Base-by-base conservation (phyloP, 805 yeast species). In the Hanseniaspora guilliermondii region DNA sequence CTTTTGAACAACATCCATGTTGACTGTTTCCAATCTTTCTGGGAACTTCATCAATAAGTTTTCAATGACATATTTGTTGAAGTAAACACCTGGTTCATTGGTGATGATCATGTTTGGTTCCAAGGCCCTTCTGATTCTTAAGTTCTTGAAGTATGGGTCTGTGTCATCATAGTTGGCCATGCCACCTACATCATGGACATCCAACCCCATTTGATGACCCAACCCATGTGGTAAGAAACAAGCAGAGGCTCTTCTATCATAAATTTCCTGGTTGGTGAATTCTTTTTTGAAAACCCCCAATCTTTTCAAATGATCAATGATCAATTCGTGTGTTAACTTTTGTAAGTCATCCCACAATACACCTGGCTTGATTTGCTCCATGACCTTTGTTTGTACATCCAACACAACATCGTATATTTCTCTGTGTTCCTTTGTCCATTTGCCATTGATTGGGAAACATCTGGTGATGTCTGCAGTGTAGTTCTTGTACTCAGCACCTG, bases 101-200 rank as follows among this genome's bases (percentile, higher is more conserved):
- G 97, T 91, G 1, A 93, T 76, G 22, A 85, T 88, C 95, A 91
- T 88, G 16, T 86, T 85, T 40, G 73, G 72, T 65, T 79, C 70
- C 54, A 91, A 74, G 0, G 70, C 66, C 62, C 97, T 79, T 61
- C 97, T 78, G 54, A 93, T 69, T 65, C 98, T 81, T 64, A 91
- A 76, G 65, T 85, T 87, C 56, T 76, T 71, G 61, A 87, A 76
- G 68, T 83, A 74, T 27, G 85, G 85, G 65, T 93, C 82, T 8
- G 85, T 76, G 65, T 91, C 98, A 3, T 81, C 78, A 65, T 89
- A 89, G 67, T 91, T 81, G 16, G 97, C 80, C 58, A 75, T 64
- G 1, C 98, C 97, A 41, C 87, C 97, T 47, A 87, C 94, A 68
- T 91, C 98, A 67, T 93, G 98, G 3, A 96, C 88, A 65, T 91